Base-by-base conservation (phyloP, 106 monocot genomes). In the Amphibolis antarctica region DNA sequence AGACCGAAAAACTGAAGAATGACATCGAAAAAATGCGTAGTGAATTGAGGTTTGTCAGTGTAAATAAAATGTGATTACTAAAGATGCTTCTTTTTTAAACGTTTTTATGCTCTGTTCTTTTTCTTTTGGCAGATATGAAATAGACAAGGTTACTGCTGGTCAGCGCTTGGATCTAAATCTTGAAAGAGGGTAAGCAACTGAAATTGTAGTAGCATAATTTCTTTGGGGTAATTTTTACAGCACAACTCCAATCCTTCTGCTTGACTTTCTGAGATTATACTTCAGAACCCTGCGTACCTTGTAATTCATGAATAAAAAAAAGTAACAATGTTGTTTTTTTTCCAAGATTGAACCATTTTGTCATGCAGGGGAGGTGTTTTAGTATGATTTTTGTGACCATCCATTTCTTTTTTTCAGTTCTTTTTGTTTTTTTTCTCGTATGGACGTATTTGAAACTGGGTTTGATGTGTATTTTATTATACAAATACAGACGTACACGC, bases 141-240 rank as follows among this genome's bases (percentile, higher is more conserved):
- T 90, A 65, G 89, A 84, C 74, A 89, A 96, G 66, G 86, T 86
- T 12, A 89, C 79, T 61, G 86, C 86, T 26, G 89, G 94, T 19
- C 94, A 84, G 42, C 82, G 89, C 18, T 69, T 96, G 72, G 94
- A 96, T 78, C 74, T 89, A 50, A 89, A 96, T 48, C 94, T 89
- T 69, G 94, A 86, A 76, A 86, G 86, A 80, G 86, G 89, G 94
- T 86, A 86, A 74, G 72, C n/a, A n/a, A n/a, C n/a, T n/a, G n/a
- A n/a, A n/a, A n/a, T n/a, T n/a, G n/a, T n/a, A n/a, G n/a, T n/a
- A n/a, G n/a, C n/a, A n/a, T n/a, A n/a, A n/a, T n/a, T n/a, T n/a
- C n/a, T n/a, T n/a, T n/a, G n/a, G n/a, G n/a, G n/a, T n/a, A n/a
- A n/a, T n/a, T n/a, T n/a, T n/a, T n/a, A n/a, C n/a, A n/a, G n/a